Evolutionary conservation across 495 filamentous ascomycete genomes (phyloP).

Genomic region (Parathielavia hyrcaniae): DNA sequence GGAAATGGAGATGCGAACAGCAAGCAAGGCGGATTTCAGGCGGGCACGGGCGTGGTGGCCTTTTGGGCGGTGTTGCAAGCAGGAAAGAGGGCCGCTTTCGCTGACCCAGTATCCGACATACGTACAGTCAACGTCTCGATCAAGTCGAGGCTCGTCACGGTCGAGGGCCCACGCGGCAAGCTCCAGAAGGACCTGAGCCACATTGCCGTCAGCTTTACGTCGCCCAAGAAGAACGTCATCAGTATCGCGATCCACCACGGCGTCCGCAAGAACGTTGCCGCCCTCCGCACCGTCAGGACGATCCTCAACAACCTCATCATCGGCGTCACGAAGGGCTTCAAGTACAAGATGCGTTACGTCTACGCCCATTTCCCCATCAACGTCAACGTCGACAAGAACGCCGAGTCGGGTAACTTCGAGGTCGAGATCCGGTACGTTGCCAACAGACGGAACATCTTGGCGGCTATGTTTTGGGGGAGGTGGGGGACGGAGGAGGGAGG

Average conservation of each 20-base stretch:
- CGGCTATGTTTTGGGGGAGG: not conserved
- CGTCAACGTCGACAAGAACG: constrained; percentile 97
- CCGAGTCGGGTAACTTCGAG: constrained; percentile 76
- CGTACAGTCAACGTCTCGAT: constrained; percentile 84
- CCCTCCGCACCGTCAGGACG: constrained; percentile 93
- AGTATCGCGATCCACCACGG: constrained; percentile 97
- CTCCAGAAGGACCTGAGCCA: constrained; percentile 93
- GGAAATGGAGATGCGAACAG: not conserved
- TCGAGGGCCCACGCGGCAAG: constrained; percentile 94
- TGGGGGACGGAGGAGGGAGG: not conserved
- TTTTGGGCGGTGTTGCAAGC: constrained; percentile 18
- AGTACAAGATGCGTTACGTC: constrained; percentile 99
- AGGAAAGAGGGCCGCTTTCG: constrained; percentile 26
- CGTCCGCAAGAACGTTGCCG: constrained; percentile 91
- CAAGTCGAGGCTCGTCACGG: constrained; percentile 89
- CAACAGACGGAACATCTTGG: not conserved
- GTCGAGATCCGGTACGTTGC: constrained; percentile 95
- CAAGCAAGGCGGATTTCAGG: constrained; percentile 5
- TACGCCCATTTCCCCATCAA: constrained; percentile 99
- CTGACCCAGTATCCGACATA: constrained; percentile 37
- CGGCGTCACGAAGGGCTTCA: constrained; percentile 96
- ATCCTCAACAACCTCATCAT: constrained; percentile 97
- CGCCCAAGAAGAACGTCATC: constrained; percentile 73
- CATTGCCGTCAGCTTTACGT: constrained; percentile 88
- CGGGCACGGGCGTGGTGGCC: not conserved